Base-by-base conservation (phyloP, 805 yeast species). In the Alloascoidea hylecoeti region DNA sequence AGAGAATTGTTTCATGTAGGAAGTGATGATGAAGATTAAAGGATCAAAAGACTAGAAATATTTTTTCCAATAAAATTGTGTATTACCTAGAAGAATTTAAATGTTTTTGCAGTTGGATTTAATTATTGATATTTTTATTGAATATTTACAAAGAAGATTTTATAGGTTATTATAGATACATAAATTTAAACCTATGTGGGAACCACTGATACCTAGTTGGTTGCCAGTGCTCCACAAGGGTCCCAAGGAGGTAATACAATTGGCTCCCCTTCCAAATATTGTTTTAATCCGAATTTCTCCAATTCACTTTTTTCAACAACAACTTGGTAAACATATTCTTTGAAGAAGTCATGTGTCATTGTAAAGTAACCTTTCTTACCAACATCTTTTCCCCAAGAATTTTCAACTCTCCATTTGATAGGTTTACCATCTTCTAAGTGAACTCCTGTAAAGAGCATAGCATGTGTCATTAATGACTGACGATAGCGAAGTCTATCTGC, bases 391-490 rank as follows among this genome's bases (percentile, higher is more conserved):
- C 86, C 84, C 86, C 86, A 79, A 6, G 84, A 75, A 59, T 79
- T 79, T 55, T 78, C 85, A 33, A 79, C 85, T 49, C 77, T 65
- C 68, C 81, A 79, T 45, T 84, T 66, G 17, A 71, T 58, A 17
- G 85, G 83, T 42, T 65, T 62, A 4, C 77, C 78, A 30, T 55
- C 72, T 44, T 78, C 85, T 28, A 84, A 60, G 55, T 83, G 88
- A 35, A 81, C 89, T 19, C 76, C 95, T 6, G 86, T 77, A 49
- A 84, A 72, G 16, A 76, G 68, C 95, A 84, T 84, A 28, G 95
- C 95, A 51, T 84, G 95, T 13, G 94, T 84, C 94, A 84, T 82
- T 45, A 74, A 61, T 16, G 86, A 77, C 45, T 83, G 75, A 41
- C 73, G 75, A 45, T 79, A 76, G 42, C 64, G 58, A 43, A 85